A percentile compares a stretch with the other conserved stretches of the same genome.
phyloP scores from a whole-genome alignment of 1,284 basidiomycete species.

The Agroathelia rolfsii region DNA sequence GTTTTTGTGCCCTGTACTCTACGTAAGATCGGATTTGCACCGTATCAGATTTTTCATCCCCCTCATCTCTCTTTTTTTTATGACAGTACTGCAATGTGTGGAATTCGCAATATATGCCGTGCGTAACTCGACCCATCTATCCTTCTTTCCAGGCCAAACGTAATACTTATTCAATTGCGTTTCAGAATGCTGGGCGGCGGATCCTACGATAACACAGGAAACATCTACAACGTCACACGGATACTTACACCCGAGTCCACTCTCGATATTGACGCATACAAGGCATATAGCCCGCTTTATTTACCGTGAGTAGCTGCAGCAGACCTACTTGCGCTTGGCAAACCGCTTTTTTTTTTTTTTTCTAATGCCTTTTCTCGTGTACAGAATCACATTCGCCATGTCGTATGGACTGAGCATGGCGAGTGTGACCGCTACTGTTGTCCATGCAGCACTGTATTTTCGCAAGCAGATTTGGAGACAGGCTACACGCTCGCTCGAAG shows the following conservation, averaged over 20 bases:
- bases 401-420: conserved; percentile 40
- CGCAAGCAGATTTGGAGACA: conserved; percentile 60
- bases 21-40: conserved; percentile 1
- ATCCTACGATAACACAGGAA: conserved; percentile 35
- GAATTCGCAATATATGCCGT: conserved; percentile 25
- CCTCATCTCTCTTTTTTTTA: conserved; percentile 1
- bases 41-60: background rate
- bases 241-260: conserved; percentile 37
- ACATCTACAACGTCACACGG: conserved; percentile 41
- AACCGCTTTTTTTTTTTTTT: background rate
- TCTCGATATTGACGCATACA: conserved; percentile 45
- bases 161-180: no score
- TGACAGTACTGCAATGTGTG: conserved; percentile 13
- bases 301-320: conserved; percentile 36
- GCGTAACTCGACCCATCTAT: conserved; percentile 15
- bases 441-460: conserved; percentile 69
- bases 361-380: conserved; percentile 12
- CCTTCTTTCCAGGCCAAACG: background rate
- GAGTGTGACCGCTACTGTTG: conserved; percentile 49
- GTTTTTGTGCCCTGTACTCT: conserved; percentile 38
- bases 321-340: no score
- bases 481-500: conserved; percentile 45
- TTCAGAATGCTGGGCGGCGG: conserved; percentile 22
- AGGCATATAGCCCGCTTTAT: conserved; percentile 56
- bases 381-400: conserved; percentile 37